Percentiles rank a stretch among this genome's conserved stretches.
These are phyloP conservation scores for Persicaria tinctoria DNA, from an alignment of 148 eudicot genomes.

Conservation along the genomic window DNA sequence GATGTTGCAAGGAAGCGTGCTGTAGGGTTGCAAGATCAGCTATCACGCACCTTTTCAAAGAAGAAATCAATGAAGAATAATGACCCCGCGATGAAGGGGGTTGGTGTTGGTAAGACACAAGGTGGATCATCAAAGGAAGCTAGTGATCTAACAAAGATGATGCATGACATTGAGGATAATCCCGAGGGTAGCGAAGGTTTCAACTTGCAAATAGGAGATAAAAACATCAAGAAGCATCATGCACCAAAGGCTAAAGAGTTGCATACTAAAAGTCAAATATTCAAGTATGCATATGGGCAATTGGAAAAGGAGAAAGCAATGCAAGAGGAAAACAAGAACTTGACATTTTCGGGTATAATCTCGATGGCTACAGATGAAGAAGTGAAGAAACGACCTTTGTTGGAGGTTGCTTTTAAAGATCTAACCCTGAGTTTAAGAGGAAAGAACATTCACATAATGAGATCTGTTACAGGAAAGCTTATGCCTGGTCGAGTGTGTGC, in stretches of 20 bases:
- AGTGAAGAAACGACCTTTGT: conserved; percentile 46
- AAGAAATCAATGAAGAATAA: conserved; percentile 28
- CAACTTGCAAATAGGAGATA: conserved; percentile 51
- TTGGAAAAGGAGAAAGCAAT: conserved; percentile 86
- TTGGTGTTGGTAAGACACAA: conserved; percentile 7
- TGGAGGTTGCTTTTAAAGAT: conserved; percentile 73
- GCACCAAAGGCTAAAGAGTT: conserved; percentile 44
- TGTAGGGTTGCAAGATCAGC: conserved; percentile 44
- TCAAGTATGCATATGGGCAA: conserved; percentile 81
- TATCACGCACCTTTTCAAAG: conserved; percentile 69
- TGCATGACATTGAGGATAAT: conserved; percentile 49
- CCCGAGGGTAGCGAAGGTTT: conserved; percentile 55
- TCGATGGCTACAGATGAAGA: conserved; percentile 66
- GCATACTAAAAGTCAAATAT: conserved; percentile 73
- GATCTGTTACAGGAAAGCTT: conserved; percentile 62
- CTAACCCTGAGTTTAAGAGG: conserved; percentile 62
- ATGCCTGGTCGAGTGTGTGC: conserved; percentile 78
- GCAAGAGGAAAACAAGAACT: conserved; percentile 47
- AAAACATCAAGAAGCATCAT: conserved; percentile 46
- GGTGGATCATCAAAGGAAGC: conserved; percentile 25
- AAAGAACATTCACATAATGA: conserved; percentile 55
- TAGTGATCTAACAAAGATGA: conserved; percentile 51
- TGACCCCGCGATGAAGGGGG: conserved; percentile 17
- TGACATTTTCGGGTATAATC: conserved; percentile 67
- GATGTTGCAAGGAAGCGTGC: conserved; percentile 50